Base-by-base conservation (phyloP, 2,329 filamentous ascomycete species). In the Trichoderma harzianum region DNA sequence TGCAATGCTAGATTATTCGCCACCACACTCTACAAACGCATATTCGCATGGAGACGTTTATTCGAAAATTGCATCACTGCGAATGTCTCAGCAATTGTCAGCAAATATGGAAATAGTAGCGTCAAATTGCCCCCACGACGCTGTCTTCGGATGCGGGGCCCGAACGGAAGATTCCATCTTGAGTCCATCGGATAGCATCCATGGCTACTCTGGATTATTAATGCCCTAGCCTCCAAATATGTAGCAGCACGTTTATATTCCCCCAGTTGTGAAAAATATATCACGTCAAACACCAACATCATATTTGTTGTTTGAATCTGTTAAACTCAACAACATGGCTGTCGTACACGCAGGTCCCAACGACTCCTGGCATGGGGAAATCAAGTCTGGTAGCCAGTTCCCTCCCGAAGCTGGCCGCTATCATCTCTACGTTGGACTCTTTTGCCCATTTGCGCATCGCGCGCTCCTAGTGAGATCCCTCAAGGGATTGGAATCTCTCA, bases 401-500 rank as follows among this genome's bases (percentile, higher is more conserved):
- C 85, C 88, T 0, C 85, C 89, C 0, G 87, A 89, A 73, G 84
- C 84, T 65, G 85, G 84, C 70, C 86, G 89, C 43, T 91, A 91
- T 79, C 86, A 86, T 0, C 80, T 92, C 3, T 91, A 91, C 77
- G 80, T 90, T 69, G 87, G 88, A 34, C 83, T 84, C 11, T 86
- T 86, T 12, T 92, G 90, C 74, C 89, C 89, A 3, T 91, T 81
- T 88, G 91, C 92, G 24, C 92, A 94, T 78, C 87, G 92, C 64
- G 91, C 90, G 1, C 83, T 93, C 72, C 92, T 94, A 73, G 89
- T 92, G 16, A 88, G 92, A 64, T 86, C 89, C 73, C 83, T 94
- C 72, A 94, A 94, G 79, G 91, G 91, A 0, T 84, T 95, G 1
- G 90, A 94, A 72, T 88, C 91, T 57, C 84, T 93, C 74, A 87